These are phyloP conservation scores for Talaromyces sp. DNA, from an alignment of 2,329 filamentous ascomycete species.

Conservation along the genomic window DNA sequence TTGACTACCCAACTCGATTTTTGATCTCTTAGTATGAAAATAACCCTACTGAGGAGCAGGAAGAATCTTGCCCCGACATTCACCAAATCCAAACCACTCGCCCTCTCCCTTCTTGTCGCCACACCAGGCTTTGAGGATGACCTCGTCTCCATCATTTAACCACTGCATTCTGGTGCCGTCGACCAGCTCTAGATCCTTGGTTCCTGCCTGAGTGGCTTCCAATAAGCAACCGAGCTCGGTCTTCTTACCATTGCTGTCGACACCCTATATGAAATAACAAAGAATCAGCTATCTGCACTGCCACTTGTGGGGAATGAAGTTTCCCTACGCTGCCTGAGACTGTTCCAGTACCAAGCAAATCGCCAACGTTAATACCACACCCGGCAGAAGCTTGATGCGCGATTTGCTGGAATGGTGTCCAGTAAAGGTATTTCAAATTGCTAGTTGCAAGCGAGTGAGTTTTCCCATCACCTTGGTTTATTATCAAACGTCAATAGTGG, in stretches of 20 bases:
- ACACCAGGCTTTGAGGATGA: neutral
- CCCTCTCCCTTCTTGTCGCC: neutral
- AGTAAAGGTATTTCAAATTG: conserved; percentile 13
- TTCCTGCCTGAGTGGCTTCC: neutral
- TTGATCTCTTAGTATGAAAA: neutral
- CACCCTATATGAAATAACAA: neutral
- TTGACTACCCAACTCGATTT: neutral
- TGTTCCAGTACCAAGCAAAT: conserved; percentile 28
- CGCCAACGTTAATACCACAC: conserved; percentile 23
- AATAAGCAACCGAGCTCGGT: neutral
- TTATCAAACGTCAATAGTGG: neutral
- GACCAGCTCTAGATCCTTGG: neutral
- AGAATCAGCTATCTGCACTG: neutral
- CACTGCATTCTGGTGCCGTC: neutral
- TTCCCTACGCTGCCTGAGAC: conserved; percentile 8
- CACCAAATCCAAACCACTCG: neutral
- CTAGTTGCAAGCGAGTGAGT: neutral
- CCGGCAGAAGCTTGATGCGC: conserved; percentile 25
- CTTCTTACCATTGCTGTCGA: neutral
- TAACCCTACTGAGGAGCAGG: neutral
- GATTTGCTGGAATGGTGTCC: conserved; percentile 24
- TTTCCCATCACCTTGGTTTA: neutral
- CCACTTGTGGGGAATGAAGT: neutral
- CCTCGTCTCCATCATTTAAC: neutral
- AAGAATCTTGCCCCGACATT: neutral